Conservation (phyloP, 2,329 filamentous ascomycete genomes). For the Mariannaea elegans region DNA sequence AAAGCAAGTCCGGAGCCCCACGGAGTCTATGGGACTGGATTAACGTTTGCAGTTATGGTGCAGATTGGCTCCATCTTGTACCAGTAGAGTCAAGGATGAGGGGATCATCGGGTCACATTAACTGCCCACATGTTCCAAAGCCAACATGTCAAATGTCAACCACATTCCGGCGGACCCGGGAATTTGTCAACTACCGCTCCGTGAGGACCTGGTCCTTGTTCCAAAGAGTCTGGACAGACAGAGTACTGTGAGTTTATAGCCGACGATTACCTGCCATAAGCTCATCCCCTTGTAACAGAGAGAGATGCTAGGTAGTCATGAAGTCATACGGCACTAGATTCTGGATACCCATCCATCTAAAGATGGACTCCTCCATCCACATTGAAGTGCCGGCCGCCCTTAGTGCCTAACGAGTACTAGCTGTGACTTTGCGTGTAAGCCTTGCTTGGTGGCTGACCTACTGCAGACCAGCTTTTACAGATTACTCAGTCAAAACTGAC, state of each 20-base stretch:
- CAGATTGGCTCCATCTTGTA: neutral
- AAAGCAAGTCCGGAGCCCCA: neutral
- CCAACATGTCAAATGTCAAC: neutral
- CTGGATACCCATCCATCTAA: no score
- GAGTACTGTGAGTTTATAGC: neutral
- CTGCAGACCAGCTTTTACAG: conserved; percentile 1
- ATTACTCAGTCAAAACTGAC: no score
- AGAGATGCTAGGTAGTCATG: no score
- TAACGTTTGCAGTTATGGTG: neutral
- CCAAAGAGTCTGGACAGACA: neutral
- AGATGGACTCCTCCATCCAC: no score
- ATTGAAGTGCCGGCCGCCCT: no score
- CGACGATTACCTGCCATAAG: neutral
- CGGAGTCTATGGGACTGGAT: neutral
- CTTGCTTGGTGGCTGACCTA: neutral
- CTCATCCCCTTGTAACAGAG: no score
- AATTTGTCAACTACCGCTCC: conserved; percentile 12
- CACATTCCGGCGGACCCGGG: conserved; percentile 2
- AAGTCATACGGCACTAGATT: no score
- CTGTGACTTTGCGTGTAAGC: neutral
- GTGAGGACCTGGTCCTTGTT: conserved; percentile 3
- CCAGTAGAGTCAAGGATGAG: neutral
- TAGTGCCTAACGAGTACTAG: neutral
- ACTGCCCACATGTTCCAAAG: no score
- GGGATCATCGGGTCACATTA: neutral